Base-by-base conservation (phyloP, 1,139 yeast species). In the Ogataea hybrid region DNA sequence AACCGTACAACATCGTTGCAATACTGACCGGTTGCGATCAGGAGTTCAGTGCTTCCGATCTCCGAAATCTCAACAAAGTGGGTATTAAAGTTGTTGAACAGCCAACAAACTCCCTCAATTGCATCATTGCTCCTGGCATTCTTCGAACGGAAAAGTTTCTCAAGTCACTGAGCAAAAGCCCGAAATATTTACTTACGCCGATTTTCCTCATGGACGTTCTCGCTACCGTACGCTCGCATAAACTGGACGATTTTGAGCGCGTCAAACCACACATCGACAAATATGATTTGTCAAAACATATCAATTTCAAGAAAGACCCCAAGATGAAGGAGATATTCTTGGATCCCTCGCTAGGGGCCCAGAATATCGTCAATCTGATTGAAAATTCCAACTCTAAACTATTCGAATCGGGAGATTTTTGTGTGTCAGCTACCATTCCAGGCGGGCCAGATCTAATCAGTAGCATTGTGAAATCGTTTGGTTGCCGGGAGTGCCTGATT, bases 141-240 rank as follows among this genome's bases (percentile, higher is more conserved):
- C 62, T 84, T 53, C 73, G 97, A 50, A 92, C 97, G 0, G 95
- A 85, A 46, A 92, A 92, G 63, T 90, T 90, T 57, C 69, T 92
- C 27, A 62, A 67, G 25, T 67, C 75, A 1, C 52, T 76, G 42
- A 67, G 76, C 2, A 50, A 51, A 6, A 66, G 63, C 2, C 67
- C 68, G n/a, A 56, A 61, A 21, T 53, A 57, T 16, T 70, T 82
- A 14, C 51, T 77, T 2, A 77, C 75, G 43, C 81, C 81, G 0
- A 56, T 59, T n/a, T 76, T 69, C 46, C 51, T 77, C 17, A 55
- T 58, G 11, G 77, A 73, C 33, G 66, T 77, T 0, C 50, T 77
- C 21, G 67, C 64, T 10, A 56, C 61, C 1, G 46, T 61, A 37
- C 67, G 64, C 20, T 54, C 51, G 5, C 65, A 64, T 62, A 54